Conservation (phyloP, 192 early-diverging fungal genomes). For the Funneliformis mosseae region DNA sequence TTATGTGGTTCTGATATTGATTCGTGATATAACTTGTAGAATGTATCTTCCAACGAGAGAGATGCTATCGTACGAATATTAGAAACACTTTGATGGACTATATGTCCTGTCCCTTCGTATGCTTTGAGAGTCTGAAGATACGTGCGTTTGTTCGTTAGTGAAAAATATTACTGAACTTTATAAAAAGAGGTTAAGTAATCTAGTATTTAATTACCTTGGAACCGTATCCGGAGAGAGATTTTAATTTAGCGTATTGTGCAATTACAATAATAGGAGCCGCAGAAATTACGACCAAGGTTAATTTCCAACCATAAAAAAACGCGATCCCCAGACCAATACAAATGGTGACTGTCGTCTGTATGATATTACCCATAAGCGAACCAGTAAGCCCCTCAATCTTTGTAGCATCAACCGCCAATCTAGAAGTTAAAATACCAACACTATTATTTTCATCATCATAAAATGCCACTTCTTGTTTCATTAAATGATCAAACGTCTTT, state of each 20-base stretch:
- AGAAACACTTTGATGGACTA: conserved; percentile 81
- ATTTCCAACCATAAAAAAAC: conserved; percentile 28
- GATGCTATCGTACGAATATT: conserved; percentile 85
- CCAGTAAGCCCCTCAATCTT: conserved; percentile 24
- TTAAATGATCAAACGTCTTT: conserved; percentile 67
- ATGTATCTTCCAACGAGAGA: conserved; percentile 69
- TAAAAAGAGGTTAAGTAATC: not conserved
- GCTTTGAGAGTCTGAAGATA: conserved; percentile 66
- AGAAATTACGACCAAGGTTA: conserved; percentile 29
- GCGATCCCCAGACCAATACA: conserved; percentile 16
- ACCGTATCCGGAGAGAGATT: conserved; percentile 32
- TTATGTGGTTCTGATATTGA: conserved; percentile 71
- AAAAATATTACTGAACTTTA: not conserved
- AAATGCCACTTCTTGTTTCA: conserved; percentile 84
- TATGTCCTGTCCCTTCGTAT: conserved; percentile 76
- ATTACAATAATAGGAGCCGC: conserved; percentile 29
- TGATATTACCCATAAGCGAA: conserved; percentile 15
- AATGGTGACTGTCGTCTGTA: not conserved
- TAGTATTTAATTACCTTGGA: conserved; percentile 25
- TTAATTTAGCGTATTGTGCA: conserved; percentile 53
- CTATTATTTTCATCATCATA: conserved; percentile 80
- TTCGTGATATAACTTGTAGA: conserved; percentile 61
- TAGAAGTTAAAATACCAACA: conserved; percentile 81
- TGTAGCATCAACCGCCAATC: conserved; percentile 78
- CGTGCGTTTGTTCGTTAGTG: conserved; percentile 64